These are phyloP conservation scores for Xylariales sp. DNA, from an alignment of 2,329 filamentous ascomycete genomes.

Conservation along the genomic window DNA sequence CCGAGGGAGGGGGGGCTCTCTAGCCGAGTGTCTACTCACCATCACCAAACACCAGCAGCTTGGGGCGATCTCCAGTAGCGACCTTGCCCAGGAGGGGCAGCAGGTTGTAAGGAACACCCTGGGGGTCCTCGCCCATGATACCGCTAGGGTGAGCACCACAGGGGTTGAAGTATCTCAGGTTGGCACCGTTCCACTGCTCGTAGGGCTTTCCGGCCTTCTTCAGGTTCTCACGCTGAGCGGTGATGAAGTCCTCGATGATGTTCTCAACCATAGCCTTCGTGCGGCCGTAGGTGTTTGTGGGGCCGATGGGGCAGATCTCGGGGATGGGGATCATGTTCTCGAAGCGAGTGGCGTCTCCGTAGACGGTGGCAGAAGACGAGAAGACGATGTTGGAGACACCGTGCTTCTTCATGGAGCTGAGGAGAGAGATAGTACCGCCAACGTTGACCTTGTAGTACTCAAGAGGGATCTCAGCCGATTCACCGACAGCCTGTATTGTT, in stretches of 20 bases:
- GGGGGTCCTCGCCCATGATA: slow-evolving; percentile 96
- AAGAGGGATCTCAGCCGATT: slow-evolving; percentile 88
- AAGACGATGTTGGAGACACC: slow-evolving; percentile 97
- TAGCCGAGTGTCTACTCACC: slow-evolving; percentile 63
- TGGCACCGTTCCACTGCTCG: slow-evolving; percentile 86
- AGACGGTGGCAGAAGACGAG: slow-evolving; percentile 96
- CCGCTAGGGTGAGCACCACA: slow-evolving; percentile 91
- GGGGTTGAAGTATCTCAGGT: slow-evolving; percentile 97
- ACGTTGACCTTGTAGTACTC: slow-evolving; percentile 99
- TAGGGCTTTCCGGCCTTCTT: slow-evolving; percentile 74
- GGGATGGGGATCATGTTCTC: slow-evolving; percentile 99
- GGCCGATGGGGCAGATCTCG: slow-evolving; percentile 90
- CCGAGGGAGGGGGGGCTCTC: too few relatives aligned
- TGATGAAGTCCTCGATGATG: slow-evolving; percentile 87
- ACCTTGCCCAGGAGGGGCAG: slow-evolving; percentile 93
- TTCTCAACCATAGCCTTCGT: slow-evolving; percentile 92
- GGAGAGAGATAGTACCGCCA: slow-evolving; percentile 81
- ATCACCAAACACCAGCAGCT: slow-evolving; percentile 90
- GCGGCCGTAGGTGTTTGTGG: slow-evolving; percentile 96
- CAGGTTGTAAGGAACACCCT: slow-evolving; percentile 93
- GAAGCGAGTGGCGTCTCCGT: slow-evolving; percentile 94
- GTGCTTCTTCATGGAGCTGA: slow-evolving; percentile 82
- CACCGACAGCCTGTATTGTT: slow-evolving; percentile 76
- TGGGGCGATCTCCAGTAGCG: slow-evolving; percentile 89
- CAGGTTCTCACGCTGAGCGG: slow-evolving; percentile 77